phyloP scores from a whole-genome alignment of 306 rosid genomes.

The Lupinus albus region DNA sequence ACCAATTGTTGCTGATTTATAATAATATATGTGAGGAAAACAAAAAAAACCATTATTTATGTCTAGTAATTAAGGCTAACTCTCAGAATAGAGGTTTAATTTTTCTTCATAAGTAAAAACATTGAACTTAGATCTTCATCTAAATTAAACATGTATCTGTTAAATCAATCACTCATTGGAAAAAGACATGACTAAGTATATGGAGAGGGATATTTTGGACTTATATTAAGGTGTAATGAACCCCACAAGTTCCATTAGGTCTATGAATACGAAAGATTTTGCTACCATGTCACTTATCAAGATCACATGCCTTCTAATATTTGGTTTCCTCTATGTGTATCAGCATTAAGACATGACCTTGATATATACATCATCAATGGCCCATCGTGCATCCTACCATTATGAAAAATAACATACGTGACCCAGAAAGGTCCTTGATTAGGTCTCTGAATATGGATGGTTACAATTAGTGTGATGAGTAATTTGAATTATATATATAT shows the following conservation, averaged over 20 bases:
- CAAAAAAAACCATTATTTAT: too few species aligned
- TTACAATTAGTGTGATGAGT: constrained; percentile 38
- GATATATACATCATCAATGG: constrained; percentile 28
- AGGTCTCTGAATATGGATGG: constrained; percentile 51
- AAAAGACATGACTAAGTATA: constrained; percentile 15
- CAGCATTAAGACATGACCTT: constrained; percentile 31
- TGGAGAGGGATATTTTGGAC: constrained; percentile 32
- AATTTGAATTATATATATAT: too few species aligned
- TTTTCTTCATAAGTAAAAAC: too few species aligned
- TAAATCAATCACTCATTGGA: too few species aligned
- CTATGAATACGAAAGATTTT: constrained; percentile 42
- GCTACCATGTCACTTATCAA: constrained; percentile 36
- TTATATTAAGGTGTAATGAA: constrained; percentile 28
- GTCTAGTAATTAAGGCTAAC: too few species aligned
- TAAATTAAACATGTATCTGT: too few species aligned
- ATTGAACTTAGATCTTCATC: too few species aligned
- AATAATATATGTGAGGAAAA: constrained; percentile 32
- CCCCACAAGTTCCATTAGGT: constrained; percentile 34
- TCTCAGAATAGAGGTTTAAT: too few species aligned
- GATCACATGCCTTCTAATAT: constrained; percentile 44
- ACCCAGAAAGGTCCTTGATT: constrained; percentile 39
- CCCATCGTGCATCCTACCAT: constrained; percentile 45
- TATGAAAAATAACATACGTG: constrained; percentile 32
- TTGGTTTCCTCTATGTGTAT: constrained; percentile 48
- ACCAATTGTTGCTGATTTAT: neutral